phyloP scores from a whole-genome alignment of 2,329 filamentous ascomycete genomes.

The Aureobasidium sp. region DNA sequence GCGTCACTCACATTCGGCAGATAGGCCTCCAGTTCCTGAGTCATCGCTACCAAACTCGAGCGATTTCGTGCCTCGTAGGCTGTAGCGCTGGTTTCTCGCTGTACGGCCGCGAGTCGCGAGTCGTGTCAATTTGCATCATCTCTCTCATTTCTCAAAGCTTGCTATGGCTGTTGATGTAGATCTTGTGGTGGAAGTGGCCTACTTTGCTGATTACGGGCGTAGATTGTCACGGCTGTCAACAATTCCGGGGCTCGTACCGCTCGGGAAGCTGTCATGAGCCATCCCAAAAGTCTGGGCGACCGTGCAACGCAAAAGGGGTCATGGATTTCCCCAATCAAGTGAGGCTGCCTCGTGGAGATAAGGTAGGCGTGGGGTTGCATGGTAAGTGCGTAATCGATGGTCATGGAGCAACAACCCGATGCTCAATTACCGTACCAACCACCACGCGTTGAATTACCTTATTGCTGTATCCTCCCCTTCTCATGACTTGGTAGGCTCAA shows the following conservation, averaged over 20 bases:
- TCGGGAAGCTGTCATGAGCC: conserved; percentile 2
- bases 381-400: not conserved
- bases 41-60: not conserved
- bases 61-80: not conserved
- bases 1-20: not conserved
- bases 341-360: conserved; percentile 1
- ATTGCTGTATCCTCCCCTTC: not conserved
- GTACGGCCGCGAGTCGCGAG: too few relatives aligned
- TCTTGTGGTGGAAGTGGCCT: not conserved
- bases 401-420: not conserved
- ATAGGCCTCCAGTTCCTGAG: not conserved
- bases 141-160: not conserved
- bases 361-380: conserved; percentile 4
- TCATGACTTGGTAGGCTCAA: not conserved
- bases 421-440: not conserved
- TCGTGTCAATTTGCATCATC: not conserved
- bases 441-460: not conserved
- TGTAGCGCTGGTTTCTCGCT: not conserved
- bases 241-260: not conserved
- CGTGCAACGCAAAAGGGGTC: conserved; percentile 4
- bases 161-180: not conserved
- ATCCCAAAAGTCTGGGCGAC: not conserved
- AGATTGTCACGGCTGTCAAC: not conserved
- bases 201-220: not conserved
- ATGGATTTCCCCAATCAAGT: not conserved